A percentile compares a stretch with the other conserved stretches of the same genome.
phyloP scores from a whole-genome alignment of 2,329 filamentous ascomycete genomes.

The Rhynchosporium agropyri region DNA sequence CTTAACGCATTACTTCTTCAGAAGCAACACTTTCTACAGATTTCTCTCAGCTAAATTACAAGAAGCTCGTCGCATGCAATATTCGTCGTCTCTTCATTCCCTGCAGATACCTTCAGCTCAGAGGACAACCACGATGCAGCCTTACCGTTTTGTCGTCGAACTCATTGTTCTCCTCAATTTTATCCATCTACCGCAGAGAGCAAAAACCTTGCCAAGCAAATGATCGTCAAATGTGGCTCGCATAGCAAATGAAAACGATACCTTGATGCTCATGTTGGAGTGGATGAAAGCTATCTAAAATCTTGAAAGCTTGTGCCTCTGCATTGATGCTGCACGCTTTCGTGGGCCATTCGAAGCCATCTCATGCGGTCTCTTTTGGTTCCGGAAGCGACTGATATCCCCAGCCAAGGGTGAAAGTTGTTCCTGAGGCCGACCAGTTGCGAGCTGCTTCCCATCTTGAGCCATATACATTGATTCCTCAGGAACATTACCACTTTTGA shows the following conservation, averaged over 20 bases:
- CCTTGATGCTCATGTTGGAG: too few species aligned
- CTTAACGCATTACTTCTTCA: background rate
- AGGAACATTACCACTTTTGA: background rate
- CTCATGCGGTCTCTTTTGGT: conserved; percentile 4
- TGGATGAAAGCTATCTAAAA: background rate
- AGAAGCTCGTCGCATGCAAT: too few species aligned
- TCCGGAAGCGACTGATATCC: background rate
- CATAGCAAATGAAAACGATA: background rate
- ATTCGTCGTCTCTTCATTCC: too few species aligned
- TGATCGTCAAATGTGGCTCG: background rate
- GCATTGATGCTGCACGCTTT: background rate
- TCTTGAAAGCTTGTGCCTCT: background rate
- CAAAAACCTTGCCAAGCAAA: background rate
- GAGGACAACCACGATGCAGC: too few species aligned
- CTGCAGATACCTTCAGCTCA: background rate
- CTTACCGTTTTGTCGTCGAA: too few species aligned
- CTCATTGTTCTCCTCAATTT: too few species aligned
- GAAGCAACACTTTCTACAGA: too few species aligned
- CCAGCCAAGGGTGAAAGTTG: background rate
- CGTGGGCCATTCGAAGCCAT: background rate
- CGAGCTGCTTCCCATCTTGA: background rate
- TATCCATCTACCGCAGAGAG: background rate
- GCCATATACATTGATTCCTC: background rate
- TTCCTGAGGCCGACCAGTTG: background rate
- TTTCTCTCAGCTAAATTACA: background rate